These are phyloP conservation scores for Nakaseomyces kungkrabaensis DNA, from an alignment of 1,139 yeast genomes.

Conservation along the genomic window DNA sequence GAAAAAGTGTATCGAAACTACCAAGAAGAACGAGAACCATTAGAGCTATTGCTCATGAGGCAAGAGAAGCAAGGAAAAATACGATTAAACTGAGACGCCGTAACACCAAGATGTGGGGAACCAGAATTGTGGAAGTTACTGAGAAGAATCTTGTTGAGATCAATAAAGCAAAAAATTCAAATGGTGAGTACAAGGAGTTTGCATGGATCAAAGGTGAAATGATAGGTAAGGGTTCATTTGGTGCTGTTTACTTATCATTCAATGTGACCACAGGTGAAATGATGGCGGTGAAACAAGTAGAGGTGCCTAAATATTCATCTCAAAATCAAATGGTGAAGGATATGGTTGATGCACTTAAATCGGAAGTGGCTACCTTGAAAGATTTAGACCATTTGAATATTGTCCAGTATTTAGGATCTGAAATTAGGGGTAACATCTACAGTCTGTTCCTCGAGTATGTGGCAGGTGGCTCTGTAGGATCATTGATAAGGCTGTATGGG, in stretches of 20 bases:
- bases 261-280: conserved; percentile 96
- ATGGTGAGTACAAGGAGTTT: conserved; percentile 70
- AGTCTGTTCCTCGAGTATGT: conserved; percentile 89
- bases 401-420: conserved; percentile 93
- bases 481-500: conserved; percentile 75
- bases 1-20: conserved; percentile 13
- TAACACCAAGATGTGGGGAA: conserved; percentile 98
- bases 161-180: conserved; percentile 39
- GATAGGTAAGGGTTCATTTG: conserved; percentile 95
- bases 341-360: conserved; percentile 72
- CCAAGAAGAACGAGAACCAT: conserved; percentile 70
- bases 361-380: conserved; percentile 90
- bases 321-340: conserved; percentile 38
- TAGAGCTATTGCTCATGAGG: conserved; percentile 87
- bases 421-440: conserved; percentile 62
- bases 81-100: conserved; percentile 44
- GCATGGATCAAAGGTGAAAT: conserved; percentile 98
- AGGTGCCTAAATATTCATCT: conserved; percentile 43
- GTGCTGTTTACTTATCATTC: conserved; percentile 85
- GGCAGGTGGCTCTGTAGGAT: conserved; percentile 94
- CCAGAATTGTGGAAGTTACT: conserved; percentile 82
- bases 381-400: conserved; percentile 90
- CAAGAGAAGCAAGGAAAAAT: conserved; percentile 48
- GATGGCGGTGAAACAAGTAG: conserved; percentile 97
- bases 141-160: conserved; percentile 46